phyloP scores from a whole-genome alignment of 2,329 filamentous ascomycete species.

The Westerdykella aurantiaca region DNA sequence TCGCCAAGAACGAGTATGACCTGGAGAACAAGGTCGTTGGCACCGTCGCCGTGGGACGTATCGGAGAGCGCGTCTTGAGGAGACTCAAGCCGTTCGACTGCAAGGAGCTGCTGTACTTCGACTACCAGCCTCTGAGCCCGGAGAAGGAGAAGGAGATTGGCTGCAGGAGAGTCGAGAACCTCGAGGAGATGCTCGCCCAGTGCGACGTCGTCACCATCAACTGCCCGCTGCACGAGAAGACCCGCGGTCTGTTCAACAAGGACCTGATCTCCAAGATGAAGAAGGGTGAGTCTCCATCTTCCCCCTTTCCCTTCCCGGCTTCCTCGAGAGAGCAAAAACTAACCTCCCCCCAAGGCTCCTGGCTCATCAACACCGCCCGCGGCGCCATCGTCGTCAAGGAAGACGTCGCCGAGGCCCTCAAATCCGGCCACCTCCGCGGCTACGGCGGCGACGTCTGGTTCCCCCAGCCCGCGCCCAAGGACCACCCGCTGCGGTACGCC shows the following conservation, averaged over 20 bases:
- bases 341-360: constrained; percentile 56
- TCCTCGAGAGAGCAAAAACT: neutral
- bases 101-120: constrained; percentile 99
- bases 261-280: constrained; percentile 99
- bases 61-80: constrained; percentile 94
- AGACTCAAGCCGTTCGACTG: constrained; percentile 97
- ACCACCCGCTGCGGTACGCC: constrained; percentile 87
- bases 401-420: constrained; percentile 90
- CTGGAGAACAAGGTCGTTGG: constrained; percentile 96
- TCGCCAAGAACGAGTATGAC: constrained; percentile 97
- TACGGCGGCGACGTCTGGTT: constrained; percentile 92
- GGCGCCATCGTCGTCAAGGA: constrained; percentile 99
- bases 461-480: constrained; percentile 91
- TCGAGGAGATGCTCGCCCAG: constrained; percentile 91
- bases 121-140: constrained; percentile 88
- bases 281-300: constrained; percentile 56
- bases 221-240: constrained; percentile 98
- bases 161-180: constrained; percentile 76
- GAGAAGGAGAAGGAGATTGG: constrained; percentile 95
- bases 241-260: constrained; percentile 95
- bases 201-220: constrained; percentile 99
- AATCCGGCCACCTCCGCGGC: constrained; percentile 82
- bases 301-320: neutral
- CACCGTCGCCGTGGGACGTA: constrained; percentile 94
- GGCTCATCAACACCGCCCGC: constrained; percentile 97